Base-by-base conservation (phyloP, 177 flowering plant genomes). In the Telopea speciosissima region DNA sequence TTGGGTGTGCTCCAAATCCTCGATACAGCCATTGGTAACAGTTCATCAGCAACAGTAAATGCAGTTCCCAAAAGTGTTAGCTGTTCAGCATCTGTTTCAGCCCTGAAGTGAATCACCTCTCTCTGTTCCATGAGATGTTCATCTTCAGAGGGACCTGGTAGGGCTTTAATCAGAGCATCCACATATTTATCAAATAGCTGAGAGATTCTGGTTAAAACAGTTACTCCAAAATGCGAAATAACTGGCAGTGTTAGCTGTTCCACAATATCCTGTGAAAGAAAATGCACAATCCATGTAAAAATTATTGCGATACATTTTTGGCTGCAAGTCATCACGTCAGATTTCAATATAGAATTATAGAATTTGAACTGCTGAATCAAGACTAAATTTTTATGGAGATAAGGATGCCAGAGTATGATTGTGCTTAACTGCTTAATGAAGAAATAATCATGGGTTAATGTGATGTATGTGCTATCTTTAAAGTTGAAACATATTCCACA, bases 21-120 rank as follows among this genome's bases (percentile, higher is more conserved):
- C 10, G 81, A 77, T 3, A 87, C 83, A 61, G 85, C 85, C 79
- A 82, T 81, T 0, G 96, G 95, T 72, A 93, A 77, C 19, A 90
- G 79, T 77, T 91, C 96, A 76, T 93, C 99, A 25, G 88, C 79
- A 76, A 95, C 86, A 66, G 92, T 89, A 80, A 82, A 93, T 61
- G 96, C 99, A 78, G 85, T 78, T 68, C 99, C 97, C 73, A 95
- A 70, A 73, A 93, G 84, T 21, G 94, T 88, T 72, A 95, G 92
- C 81, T 93, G 97, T 76, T 93, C 89, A 22, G 97, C 81, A 83
- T 95, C 99, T 63, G 97, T 90, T 82, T 95, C 99, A 76, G 91
- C 90, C 81, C 85, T 84, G 70, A 87, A 88, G 67, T 86, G 81
- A 54, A 83, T 66, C 28, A 69, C 70, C 63, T 85, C 98, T 68